Base-by-base conservation (phyloP, 2,329 filamentous ascomycete species). In the Rhynchosporium agropyri region DNA sequence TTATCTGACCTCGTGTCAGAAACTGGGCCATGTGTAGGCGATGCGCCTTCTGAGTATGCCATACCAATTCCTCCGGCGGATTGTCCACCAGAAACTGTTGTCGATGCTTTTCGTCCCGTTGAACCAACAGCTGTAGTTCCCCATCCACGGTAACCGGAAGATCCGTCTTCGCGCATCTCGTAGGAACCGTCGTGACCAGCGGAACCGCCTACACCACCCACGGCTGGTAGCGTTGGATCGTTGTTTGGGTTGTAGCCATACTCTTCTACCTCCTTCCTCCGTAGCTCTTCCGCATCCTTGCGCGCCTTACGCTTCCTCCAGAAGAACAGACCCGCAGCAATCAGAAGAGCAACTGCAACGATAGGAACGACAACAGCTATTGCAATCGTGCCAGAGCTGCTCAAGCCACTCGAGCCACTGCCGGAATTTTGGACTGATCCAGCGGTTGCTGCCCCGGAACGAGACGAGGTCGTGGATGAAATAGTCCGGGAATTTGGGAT, bases 171-270 rank as follows among this genome's bases (percentile, higher is more conserved):
- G 63, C 86, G 83, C 88, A 93, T 92, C 75, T 94, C 87, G 70
- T 87, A 87, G 48, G 83, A 79, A 59, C 83, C 83, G 60, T 83
- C 85, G 5, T 72, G 73, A 26, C 77, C 76, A 10, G 79, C 78
- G 6, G 66, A 67, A 7, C 79, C 79, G 20, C 20, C 20, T 6
- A 67, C 67, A 4, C 62, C 65, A 5, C 67, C 80, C 7, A 84
- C 80, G 9, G 82, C 81, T 7, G 86, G 86, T 12, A 97, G 81
- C 0, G 90, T 92, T 0, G 93, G 92, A 74, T 97, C 93, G 64
- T 92, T 89, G 77, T 98, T 98, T n/a, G 95, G 95, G 76, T 98
- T 98, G 81, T 93, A 98, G 38, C 90, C 89, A 75, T 98, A 98
- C 74, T 98, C 95, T 76, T 98, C 94, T 10, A 97, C 92, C 77